Conservation (phyloP, 73 alveolate genomes). For the Paramecium primaurelia region DNA sequence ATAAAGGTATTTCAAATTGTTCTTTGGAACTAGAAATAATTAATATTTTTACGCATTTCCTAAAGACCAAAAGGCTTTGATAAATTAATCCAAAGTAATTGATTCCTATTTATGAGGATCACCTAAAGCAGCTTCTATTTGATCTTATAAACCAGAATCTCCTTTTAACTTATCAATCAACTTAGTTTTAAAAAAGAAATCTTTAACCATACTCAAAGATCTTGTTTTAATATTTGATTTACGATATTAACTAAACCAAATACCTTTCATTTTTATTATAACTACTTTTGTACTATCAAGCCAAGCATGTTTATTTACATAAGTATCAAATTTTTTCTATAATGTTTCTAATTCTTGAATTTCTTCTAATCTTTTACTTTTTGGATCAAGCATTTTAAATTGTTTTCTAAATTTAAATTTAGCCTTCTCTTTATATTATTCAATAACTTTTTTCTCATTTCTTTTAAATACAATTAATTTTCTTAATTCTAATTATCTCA, state of each 20-base stretch:
- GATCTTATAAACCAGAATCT: not conserved
- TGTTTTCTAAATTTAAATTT: not conserved
- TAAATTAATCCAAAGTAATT: not conserved
- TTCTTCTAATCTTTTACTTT: not conserved
- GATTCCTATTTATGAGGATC: not conserved
- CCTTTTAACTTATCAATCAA: not conserved
- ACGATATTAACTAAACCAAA: not conserved
- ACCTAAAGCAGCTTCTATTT: not conserved
- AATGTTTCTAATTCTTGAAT: not conserved
- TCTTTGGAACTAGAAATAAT: not conserved
- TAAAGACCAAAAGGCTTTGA: not conserved
- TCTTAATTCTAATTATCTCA: not conserved
- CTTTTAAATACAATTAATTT: not conserved
- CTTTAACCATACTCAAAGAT: not conserved
- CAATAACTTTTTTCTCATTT: not conserved
- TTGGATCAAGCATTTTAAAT: not conserved
- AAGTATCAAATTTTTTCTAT: not conserved
- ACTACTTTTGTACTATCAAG: not conserved
- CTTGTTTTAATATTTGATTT: not conserved
- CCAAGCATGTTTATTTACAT: conserved; percentile 4
- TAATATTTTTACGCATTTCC: not conserved
- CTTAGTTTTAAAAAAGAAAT: not conserved
- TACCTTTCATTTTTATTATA: not conserved
- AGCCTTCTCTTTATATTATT: not conserved
- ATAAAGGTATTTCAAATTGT: not conserved